Percentiles rank a stretch among this genome's conserved stretches.
Evolutionary conservation across 495 filamentous ascomycete species (phyloP).

Genomic region (Tricharina praecox): DNA sequence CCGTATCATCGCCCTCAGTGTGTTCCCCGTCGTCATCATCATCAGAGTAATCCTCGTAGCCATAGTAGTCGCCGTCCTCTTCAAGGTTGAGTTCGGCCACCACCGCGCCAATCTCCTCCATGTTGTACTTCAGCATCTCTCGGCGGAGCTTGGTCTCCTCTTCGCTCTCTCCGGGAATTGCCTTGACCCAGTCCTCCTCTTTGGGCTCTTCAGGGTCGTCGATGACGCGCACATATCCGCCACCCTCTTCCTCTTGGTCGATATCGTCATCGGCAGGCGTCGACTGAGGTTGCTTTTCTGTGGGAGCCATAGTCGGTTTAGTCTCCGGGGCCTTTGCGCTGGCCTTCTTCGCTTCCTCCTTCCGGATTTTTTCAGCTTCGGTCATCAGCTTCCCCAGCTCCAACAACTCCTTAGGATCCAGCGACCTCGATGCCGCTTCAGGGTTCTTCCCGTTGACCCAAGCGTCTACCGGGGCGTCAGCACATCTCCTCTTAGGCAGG

Average conservation of each 20-base stretch:
- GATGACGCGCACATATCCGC: conserved; percentile 17
- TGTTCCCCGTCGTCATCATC: conserved; percentile 36
- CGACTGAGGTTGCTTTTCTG: not conserved
- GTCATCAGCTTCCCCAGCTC: conserved; percentile 36
- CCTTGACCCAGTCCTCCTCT: conserved; percentile 13
- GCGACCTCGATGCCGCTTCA: conserved; percentile 20
- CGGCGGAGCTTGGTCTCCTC: conserved; percentile 69
- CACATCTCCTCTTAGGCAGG: not conserved
- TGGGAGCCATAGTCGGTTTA: not conserved
- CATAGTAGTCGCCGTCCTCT: conserved; percentile 43
- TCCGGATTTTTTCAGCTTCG: not conserved
- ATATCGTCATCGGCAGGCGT: not conserved
- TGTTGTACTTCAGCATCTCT: conserved; percentile 82
- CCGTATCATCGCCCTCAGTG: conserved; percentile 43
- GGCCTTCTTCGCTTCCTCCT: not conserved
- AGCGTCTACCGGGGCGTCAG: conserved; percentile 4
- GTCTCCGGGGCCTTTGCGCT: not conserved
- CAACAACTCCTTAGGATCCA: conserved; percentile 5
- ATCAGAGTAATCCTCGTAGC: conserved; percentile 41
- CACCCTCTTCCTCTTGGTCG: conserved; percentile 15
- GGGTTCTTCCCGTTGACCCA: conserved; percentile 21
- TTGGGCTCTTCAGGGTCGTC: conserved; percentile 12
- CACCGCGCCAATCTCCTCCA: conserved; percentile 67
- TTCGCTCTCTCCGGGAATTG: conserved; percentile 43
- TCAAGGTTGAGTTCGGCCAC: conserved; percentile 87